Conservation (phyloP, 345 rosid species). For the Conringia planisiliqua region DNA sequence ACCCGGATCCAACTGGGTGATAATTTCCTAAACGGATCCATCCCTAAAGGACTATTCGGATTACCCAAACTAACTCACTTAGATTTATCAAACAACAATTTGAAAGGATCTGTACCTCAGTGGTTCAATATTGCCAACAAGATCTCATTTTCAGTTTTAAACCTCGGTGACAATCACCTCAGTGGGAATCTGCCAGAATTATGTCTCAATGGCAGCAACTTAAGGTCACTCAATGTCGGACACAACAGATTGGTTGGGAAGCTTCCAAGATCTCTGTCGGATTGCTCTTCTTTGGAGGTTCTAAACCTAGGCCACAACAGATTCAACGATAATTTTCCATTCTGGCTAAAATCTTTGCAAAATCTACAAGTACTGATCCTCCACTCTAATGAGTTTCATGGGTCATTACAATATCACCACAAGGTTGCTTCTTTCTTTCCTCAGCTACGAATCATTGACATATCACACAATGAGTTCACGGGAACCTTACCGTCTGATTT, state of each 20-base stretch:
- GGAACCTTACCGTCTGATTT: neutral
- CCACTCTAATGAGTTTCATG: neutral
- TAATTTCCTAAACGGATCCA: too few species aligned
- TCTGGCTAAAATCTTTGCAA: neutral
- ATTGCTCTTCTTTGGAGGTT: neutral
- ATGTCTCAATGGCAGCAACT: neutral
- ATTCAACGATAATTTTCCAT: neutral
- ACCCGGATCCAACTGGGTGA: too few species aligned
- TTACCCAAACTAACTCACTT: too few species aligned
- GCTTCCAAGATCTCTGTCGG: neutral
- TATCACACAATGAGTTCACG: neutral
- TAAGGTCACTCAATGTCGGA: neutral
- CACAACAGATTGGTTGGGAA: neutral
- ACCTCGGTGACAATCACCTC: too few species aligned
- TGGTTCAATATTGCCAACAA: too few species aligned
- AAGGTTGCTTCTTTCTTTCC: neutral
- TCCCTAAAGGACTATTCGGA: too few species aligned
- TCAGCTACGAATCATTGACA: neutral
- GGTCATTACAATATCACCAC: neutral
- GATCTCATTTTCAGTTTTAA: too few species aligned
- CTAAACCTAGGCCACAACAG: neutral
- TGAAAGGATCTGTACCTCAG: too few species aligned
- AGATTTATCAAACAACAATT: too few species aligned
- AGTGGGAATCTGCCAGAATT: neutral
- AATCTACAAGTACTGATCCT: neutral